Evolutionary conservation across 306 rosid species (phyloP).

Genomic region (Vigna hirtella): DNA sequence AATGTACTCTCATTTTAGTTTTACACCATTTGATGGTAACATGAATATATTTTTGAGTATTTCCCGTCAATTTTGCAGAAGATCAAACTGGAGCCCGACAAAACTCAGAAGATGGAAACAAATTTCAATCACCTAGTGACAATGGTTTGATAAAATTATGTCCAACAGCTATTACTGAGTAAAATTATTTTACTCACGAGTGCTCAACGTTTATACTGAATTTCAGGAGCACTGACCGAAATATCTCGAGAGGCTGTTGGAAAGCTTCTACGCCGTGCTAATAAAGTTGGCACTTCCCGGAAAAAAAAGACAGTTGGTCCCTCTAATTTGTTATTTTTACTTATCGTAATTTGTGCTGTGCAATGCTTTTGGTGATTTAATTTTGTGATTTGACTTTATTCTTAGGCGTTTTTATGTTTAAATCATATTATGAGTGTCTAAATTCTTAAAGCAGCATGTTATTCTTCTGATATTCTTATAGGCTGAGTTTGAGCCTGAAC

Average conservation of each 20-base stretch:
- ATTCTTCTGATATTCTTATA: conserved; percentile 49
- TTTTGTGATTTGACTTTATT: conserved; percentile 16
- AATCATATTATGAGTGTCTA: conserved; percentile 9
- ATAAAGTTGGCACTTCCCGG: conserved; percentile 46
- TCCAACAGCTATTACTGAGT: background rate
- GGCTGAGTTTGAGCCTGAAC: conserved; percentile 51
- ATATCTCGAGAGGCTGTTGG: conserved; percentile 49
- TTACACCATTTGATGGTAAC: conserved; percentile 23
- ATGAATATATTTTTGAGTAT: conserved; percentile 12
- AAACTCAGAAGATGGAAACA: conserved; percentile 43
- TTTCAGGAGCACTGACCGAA: conserved; percentile 49
- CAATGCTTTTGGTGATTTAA: conserved; percentile 27
- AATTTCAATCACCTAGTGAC: conserved; percentile 35
- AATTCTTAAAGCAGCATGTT: background rate
- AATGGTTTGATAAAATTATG: conserved; percentile 38
- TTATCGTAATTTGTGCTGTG: conserved; percentile 26
- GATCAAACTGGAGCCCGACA: conserved; percentile 35
- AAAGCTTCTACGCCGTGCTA: conserved; percentile 46
- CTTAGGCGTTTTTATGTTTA: conserved; percentile 10
- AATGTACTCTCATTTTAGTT: conserved; percentile 20
- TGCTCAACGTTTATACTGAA: conserved; percentile 31
- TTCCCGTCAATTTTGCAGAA: conserved; percentile 42
- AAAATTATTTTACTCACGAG: conserved; percentile 15
- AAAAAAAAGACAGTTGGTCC: conserved; percentile 45
- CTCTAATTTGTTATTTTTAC: conserved; percentile 24